Conservation (phyloP, 169 alveolate genomes). For the Cytauxzoon felis region DNA sequence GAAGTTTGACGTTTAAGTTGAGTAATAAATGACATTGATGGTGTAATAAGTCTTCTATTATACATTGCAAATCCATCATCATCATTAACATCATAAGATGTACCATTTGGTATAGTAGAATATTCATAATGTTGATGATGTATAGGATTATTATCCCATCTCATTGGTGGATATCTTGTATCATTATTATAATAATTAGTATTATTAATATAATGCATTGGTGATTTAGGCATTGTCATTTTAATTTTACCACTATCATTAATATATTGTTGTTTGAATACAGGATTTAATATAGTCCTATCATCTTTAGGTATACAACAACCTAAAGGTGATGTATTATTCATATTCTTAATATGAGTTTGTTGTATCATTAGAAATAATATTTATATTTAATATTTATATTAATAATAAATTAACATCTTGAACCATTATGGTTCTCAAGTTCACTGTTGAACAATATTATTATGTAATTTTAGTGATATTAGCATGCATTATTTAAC, state of each 20-base stretch:
- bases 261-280: slow-evolving; percentile 53
- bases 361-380: no score
- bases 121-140: neutral
- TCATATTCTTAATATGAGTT: no score
- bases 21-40: slow-evolving; percentile 17
- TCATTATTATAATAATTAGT: slow-evolving; percentile 39
- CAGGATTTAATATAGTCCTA: slow-evolving; percentile 23
- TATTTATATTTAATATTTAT: no score
- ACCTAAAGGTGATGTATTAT: slow-evolving; percentile 26
- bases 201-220: slow-evolving; percentile 45
- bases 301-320: slow-evolving; percentile 51
- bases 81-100: neutral
- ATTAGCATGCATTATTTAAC: no score
- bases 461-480: no score
- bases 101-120: slow-evolving; percentile 1
- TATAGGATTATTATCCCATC: neutral
- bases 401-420: no score
- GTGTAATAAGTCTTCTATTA: slow-evolving; percentile 5
- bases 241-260: slow-evolving; percentile 48
- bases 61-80: neutral
- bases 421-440: no score
- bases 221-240: slow-evolving; percentile 58
- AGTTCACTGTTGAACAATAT: no score
- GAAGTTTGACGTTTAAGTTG: slow-evolving; percentile 2
- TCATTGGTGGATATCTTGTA: slow-evolving; percentile 6